A percentile compares a stretch with the other conserved stretches of the same genome.
Evolutionary conservation across 805 yeast species (phyloP).

Genomic region (Barnettozyma sp.): DNA sequence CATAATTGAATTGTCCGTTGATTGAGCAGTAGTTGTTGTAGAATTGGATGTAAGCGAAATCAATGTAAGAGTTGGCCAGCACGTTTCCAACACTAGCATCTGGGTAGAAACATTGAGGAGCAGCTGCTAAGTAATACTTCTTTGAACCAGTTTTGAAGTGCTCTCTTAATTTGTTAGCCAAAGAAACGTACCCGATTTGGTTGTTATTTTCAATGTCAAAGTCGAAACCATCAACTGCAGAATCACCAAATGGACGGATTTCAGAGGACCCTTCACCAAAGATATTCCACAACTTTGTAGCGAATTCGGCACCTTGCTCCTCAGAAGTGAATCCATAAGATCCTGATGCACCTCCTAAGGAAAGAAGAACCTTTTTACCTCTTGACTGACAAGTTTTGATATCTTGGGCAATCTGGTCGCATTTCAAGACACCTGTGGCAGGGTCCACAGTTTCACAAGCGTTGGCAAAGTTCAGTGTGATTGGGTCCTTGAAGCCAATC

Average conservation of each 20-base stretch:
- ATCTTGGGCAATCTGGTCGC: conserved; percentile 57
- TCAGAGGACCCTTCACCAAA: conserved; percentile 53
- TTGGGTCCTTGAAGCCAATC: conserved; percentile 37
- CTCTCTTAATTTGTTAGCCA: conserved; percentile 49
- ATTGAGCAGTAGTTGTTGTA: conserved; percentile 78
- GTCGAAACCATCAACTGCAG: conserved; percentile 88
- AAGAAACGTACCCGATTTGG: conserved; percentile 57
- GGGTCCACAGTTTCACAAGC: conserved; percentile 34
- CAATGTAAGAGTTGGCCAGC: conserved; percentile 54
- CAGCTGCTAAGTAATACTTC: conserved; percentile 71
- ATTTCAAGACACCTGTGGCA: conserved; percentile 37
- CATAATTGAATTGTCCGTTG: conserved; percentile 52
- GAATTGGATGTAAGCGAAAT: conserved; percentile 81
- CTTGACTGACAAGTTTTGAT: conserved; percentile 68
- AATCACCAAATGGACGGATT: conserved; percentile 60
- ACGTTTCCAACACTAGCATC: conserved; percentile 62
- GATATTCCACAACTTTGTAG: conserved; percentile 52
- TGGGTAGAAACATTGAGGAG: conserved; percentile 90
- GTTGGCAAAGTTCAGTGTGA: conserved; percentile 51
- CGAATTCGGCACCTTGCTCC: conserved; percentile 62
- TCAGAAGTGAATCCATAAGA: conserved; percentile 84
- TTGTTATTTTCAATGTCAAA: conserved; percentile 74
- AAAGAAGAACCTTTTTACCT: conserved; percentile 76
- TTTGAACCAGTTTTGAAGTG: conserved; percentile 48
- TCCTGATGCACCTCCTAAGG: conserved; percentile 71